A percentile compares a stretch with the other conserved stretches of the same genome.
Evolutionary conservation across 140 eudicot species (phyloP).

Genomic region (Bidens hawaiensis): DNA sequence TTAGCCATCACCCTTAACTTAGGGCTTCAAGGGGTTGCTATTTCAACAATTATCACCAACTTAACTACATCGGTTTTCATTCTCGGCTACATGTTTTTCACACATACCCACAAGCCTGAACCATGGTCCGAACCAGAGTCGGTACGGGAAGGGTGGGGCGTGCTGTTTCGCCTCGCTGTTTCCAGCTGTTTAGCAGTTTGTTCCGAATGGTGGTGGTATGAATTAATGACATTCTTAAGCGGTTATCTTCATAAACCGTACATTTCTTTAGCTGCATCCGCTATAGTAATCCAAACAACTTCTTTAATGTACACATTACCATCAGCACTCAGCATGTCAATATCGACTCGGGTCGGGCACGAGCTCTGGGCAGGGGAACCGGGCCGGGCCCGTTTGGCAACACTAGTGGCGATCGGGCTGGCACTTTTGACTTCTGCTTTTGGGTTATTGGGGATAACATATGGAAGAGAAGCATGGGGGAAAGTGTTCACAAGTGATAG

Average conservation of each 20-base stretch:
- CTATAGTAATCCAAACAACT: constrained; percentile 96
- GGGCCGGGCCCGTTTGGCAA: constrained; percentile 64
- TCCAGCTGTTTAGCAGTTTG: constrained; percentile 87
- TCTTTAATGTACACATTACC: constrained; percentile 93
- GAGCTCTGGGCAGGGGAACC: constrained; percentile 96
- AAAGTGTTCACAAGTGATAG: constrained; percentile 67
- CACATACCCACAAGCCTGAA: constrained; percentile 29
- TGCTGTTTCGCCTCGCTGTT: constrained; percentile 61
- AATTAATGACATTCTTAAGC: constrained; percentile 81
- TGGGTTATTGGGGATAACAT: constrained; percentile 71
- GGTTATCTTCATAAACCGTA: constrained; percentile 85
- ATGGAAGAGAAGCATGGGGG: constrained; percentile 80
- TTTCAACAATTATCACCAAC: constrained; percentile 68
- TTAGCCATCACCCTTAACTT: constrained; percentile 61
- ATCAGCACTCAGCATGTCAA: constrained; percentile 80
- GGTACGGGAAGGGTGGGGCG: constrained; percentile 67
- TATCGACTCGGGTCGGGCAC: constrained; percentile 88
- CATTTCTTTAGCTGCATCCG: constrained; percentile 79
- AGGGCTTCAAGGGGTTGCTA: constrained; percentile 83
- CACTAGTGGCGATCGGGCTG: constrained; percentile 63
- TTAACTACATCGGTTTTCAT: constrained; percentile 54
- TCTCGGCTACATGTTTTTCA: constrained; percentile 46
- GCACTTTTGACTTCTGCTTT: constrained; percentile 54
- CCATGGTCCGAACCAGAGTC: constrained; percentile 32
- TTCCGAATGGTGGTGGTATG: constrained; percentile 99